A percentile compares a stretch with the other conserved stretches of the same genome.
Conservation (phyloP, 2,329 filamentous ascomycete genomes). For the Emergomyces africanus region DNA sequence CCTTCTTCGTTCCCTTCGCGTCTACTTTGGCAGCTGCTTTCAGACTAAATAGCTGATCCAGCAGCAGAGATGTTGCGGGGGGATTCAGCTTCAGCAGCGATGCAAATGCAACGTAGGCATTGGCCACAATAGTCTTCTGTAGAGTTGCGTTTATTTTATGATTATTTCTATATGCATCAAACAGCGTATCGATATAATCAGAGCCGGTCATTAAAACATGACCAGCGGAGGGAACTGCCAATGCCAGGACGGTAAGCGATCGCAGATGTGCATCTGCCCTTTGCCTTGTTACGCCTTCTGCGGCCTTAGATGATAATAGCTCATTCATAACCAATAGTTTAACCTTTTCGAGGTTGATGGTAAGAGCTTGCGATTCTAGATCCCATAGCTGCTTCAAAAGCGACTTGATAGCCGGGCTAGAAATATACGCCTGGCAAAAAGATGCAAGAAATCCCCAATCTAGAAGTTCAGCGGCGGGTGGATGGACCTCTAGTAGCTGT, state of each 20-base stretch:
- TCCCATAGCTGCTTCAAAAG: constrained; percentile 41
- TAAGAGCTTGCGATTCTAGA: constrained; percentile 21
- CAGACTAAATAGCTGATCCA: constrained; percentile 72
- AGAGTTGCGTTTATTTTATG: constrained; percentile 47
- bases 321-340: constrained; percentile 23
- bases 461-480: constrained; percentile 39
- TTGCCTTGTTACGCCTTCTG: constrained; percentile 7
- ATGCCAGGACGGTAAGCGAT: constrained; percentile 27
- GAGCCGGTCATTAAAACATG: constrained; percentile 66
- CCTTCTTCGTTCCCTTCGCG: constrained; percentile 25
- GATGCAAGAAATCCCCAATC: constrained; percentile 57
- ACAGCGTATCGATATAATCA: constrained; percentile 71
- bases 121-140: constrained; percentile 56
- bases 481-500: constrained; percentile 37
- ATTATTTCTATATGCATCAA: constrained; percentile 34
- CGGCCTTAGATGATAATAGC: constrained; percentile 14
- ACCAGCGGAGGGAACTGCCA: constrained; percentile 32
- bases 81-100: constrained; percentile 54
- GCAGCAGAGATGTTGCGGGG: constrained; percentile 60
- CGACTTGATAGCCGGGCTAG: constrained; percentile 42
- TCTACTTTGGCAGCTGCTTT: constrained; percentile 58
- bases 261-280: constrained; percentile 18
- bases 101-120: constrained; percentile 60
- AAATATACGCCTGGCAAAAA: constrained; percentile 53
- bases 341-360: constrained; percentile 24